A percentile compares a stretch with the other conserved stretches of the same genome.
phyloP scores from a whole-genome alignment of 2,329 filamentous ascomycete genomes.

The Microsporum audouinii region DNA sequence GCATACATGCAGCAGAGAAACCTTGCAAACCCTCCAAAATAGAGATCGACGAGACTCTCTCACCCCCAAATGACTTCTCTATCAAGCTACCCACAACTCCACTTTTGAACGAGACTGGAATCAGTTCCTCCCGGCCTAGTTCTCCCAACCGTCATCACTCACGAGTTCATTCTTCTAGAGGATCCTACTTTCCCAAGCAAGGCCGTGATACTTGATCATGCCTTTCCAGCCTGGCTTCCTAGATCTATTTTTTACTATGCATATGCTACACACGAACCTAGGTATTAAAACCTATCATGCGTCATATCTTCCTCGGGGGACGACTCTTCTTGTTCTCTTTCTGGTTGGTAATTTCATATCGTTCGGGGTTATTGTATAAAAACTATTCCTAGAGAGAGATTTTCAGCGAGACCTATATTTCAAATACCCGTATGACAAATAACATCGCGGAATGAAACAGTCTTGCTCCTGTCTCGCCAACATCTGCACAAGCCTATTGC shows the following conservation, averaged over 20 bases:
- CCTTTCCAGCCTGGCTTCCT: background rate
- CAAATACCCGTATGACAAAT: background rate
- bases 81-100: constrained; percentile 38
- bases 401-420: background rate
- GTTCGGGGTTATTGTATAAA: background rate
- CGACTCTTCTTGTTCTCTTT: background rate
- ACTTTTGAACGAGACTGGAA: constrained; percentile 36
- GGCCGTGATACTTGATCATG: constrained; percentile 6
- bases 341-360: background rate
- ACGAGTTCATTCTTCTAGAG: constrained; percentile 30
- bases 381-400: background rate
- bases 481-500: no score
- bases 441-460: background rate
- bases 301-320: background rate
- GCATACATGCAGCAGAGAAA: constrained; percentile 67
- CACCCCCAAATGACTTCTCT: constrained; percentile 37
- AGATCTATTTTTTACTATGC: background rate
- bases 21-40: constrained; percentile 32
- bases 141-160: constrained; percentile 34
- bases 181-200: constrained; percentile 29
- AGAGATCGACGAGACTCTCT: constrained; percentile 29
- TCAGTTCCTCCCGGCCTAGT: constrained; percentile 44
- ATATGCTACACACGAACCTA: background rate
- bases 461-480: background rate
- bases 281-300: background rate